Base-by-base conservation (phyloP, 1,284 basidiomycete species). In the Vanrija pseudolonga region DNA sequence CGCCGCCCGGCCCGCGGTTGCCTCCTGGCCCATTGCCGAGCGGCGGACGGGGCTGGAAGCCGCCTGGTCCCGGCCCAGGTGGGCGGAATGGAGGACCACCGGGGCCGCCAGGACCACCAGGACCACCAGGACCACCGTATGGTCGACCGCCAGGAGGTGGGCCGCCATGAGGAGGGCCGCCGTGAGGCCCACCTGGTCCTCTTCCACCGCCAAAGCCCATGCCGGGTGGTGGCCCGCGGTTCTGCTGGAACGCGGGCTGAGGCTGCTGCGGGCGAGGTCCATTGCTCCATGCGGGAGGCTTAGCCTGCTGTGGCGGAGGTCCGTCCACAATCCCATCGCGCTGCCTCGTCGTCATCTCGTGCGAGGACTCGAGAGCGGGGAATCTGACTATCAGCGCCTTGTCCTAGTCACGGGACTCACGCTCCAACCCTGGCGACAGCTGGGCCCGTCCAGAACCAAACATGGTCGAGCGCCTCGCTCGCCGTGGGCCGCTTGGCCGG, bases 401-500 rank as follows among this genome's bases (percentile, higher is more conserved):
- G 18, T 46, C 15, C 48, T 51, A n/a, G 32, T 39, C 32, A 26
- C 24, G 5, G 11, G n/a, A 79, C 84, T 61, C 61, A 90, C 90
- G 83, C 83, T 71, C 85, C 87, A 0, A 88, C 85, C 75, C 88
- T 86, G n/a, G 88, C 89, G 15, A 90, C 86, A 26, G 89, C 65
- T 0, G 90, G 90, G 60, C 89, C 85, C 0, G 84, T 86, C 88
- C 89, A 94, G 76, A 69, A 81, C 77, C 78, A 81, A 1, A 78
- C 73, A 62, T 81, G 79, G 47, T 80, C 73, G 38, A 81, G 69
- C 0, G 79, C 79, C 24, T 80, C 66, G 19, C 63, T 65, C 0
- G 83, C 83, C 3, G 82, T 81, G 6, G 80, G 63, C 5, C 82
- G 72, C 54, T 77, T 77, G 42, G 73, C 69, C 6, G 82, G 82